A percentile compares a stretch with the other conserved stretches of the same genome.
phyloP scores from a whole-genome alignment of 768 basidiomycete species.

The Holtermannia corniformis region DNA sequence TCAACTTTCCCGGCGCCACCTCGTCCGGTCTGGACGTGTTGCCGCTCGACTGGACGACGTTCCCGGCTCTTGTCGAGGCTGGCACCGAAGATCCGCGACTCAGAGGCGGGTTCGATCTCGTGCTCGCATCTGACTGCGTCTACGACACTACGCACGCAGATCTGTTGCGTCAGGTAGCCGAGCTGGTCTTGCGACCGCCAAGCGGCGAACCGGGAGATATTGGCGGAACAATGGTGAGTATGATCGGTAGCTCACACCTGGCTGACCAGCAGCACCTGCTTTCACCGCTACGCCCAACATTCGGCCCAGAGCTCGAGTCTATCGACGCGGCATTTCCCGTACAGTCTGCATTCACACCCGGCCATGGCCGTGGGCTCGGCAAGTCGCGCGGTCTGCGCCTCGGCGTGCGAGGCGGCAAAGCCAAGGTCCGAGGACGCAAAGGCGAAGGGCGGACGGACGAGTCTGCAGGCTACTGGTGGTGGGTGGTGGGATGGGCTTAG shows the following conservation, averaged over 20 bases:
- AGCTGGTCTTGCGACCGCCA: conserved; percentile 31
- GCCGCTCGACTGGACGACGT: conserved; percentile 38
- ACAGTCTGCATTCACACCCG: conserved; percentile 6
- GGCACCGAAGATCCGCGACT: background rate
- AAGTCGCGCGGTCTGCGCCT: conserved; percentile 14
- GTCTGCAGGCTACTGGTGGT: conserved; percentile 38
- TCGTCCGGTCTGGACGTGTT: conserved; percentile 13
- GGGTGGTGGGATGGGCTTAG: conserved; percentile 39
- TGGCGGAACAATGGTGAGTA: conserved; percentile 39
- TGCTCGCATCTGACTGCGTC: conserved; percentile 39
- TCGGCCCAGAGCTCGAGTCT: conserved; percentile 35
- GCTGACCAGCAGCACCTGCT: conserved; percentile 33
- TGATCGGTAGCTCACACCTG: background rate
- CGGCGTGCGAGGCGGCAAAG: conserved; percentile 25
- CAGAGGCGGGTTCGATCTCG: conserved; percentile 27
- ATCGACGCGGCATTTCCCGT: conserved; percentile 37
- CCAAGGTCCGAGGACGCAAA: conserved; percentile 26
- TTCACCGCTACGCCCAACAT: conserved; percentile 38
- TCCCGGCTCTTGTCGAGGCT: conserved; percentile 18
- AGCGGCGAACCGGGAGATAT: conserved; percentile 16
- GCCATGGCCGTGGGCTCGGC: conserved; percentile 16
- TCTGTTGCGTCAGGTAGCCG: conserved; percentile 31
- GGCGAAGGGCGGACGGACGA: conserved; percentile 39
- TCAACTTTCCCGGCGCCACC: conserved; percentile 27
- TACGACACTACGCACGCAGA: conserved; percentile 39